These are phyloP conservation scores for Myotisia sp. DNA, from an alignment of 2,329 filamentous ascomycete species.

Conservation along the genomic window DNA sequence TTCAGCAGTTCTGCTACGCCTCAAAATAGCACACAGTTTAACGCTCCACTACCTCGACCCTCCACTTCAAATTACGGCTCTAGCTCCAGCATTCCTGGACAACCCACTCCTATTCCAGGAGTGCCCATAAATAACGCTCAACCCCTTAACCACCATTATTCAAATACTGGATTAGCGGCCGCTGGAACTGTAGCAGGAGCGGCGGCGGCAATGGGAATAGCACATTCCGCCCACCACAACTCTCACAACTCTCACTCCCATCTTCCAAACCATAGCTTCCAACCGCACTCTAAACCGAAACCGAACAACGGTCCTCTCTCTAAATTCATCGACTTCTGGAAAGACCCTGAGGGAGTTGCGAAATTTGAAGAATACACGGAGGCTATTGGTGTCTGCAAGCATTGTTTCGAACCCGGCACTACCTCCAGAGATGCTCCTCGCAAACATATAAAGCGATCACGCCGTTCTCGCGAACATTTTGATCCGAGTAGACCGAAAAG, in stretches of 20 bases:
- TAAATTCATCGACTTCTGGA: slow-evolving; percentile 47
- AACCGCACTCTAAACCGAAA: slow-evolving; percentile 33
- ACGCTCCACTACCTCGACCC: slow-evolving; percentile 33
- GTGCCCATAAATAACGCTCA: not conserved
- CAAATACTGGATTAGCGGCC: slow-evolving; percentile 29
- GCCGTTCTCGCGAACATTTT: slow-evolving; percentile 35
- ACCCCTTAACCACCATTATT: not conserved
- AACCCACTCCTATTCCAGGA: not conserved
- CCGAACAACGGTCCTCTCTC: slow-evolving; percentile 43
- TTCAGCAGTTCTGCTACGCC: slow-evolving; percentile 1
- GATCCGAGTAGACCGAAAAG: no score
- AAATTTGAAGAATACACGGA: slow-evolving; percentile 56
- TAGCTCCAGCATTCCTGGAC: slow-evolving; percentile 18
- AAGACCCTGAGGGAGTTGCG: slow-evolving; percentile 48
- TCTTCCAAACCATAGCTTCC: slow-evolving; percentile 11
- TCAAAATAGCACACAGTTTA: slow-evolving; percentile 37
- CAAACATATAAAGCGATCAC: slow-evolving; percentile 41
- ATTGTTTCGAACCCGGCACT: slow-evolving; percentile 49
- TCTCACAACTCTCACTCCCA: slow-evolving; percentile 16
- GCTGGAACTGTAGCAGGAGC: slow-evolving; percentile 33
- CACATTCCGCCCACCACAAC: slow-evolving; percentile 25
- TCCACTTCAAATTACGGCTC: slow-evolving; percentile 28
- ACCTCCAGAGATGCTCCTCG: slow-evolving; percentile 44
- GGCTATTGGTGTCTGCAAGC: slow-evolving; percentile 49
- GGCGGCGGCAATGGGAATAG: slow-evolving; percentile 16